These are phyloP conservation scores for Penstemon davidsonii DNA, from an alignment of 257 asterid genomes.

Conservation along the genomic window DNA sequence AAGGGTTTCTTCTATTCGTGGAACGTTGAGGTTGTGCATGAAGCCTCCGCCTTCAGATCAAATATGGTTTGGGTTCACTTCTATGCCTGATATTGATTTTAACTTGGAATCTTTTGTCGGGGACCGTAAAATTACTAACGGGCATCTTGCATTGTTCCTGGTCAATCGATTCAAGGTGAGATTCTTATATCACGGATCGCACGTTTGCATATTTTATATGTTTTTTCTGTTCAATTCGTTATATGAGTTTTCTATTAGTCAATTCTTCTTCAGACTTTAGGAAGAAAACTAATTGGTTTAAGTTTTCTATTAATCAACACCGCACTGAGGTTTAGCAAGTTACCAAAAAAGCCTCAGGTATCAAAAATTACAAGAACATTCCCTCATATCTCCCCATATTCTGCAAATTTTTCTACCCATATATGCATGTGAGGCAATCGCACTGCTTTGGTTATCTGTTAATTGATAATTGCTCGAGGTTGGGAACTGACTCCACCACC, in stretches of 20 bases:
- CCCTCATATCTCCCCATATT: background rate
- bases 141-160: slow-evolving; percentile 68
- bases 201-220: slow-evolving; percentile 3
- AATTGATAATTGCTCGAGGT: slow-evolving; percentile 14
- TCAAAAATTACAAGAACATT: too few relatives aligned
- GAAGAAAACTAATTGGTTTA: background rate
- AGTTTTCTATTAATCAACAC: background rate
- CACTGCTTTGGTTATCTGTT: slow-evolving; percentile 6
- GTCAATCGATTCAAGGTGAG: slow-evolving; percentile 84
- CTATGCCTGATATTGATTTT: slow-evolving; percentile 89
- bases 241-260: background rate
- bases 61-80: slow-evolving; percentile 84
- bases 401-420: slow-evolving; percentile 21
- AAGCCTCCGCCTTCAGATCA: slow-evolving; percentile 99
- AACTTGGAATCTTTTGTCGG: slow-evolving; percentile 81
- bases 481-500: slow-evolving; percentile 11
- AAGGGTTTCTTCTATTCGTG: slow-evolving; percentile 73
- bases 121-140: slow-evolving; percentile 79
- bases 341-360: too few relatives aligned
- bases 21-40: slow-evolving; percentile 70
- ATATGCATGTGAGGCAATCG: slow-evolving; percentile 8
- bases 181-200: slow-evolving; percentile 9
- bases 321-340: too few relatives aligned
- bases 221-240: background rate
- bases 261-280: background rate